Evolutionary conservation across 371 early-diverging fungal genomes (phyloP), one percentile per base, ranked within the genome.

Genomic region (Capillidium rhysosporum): DNA sequence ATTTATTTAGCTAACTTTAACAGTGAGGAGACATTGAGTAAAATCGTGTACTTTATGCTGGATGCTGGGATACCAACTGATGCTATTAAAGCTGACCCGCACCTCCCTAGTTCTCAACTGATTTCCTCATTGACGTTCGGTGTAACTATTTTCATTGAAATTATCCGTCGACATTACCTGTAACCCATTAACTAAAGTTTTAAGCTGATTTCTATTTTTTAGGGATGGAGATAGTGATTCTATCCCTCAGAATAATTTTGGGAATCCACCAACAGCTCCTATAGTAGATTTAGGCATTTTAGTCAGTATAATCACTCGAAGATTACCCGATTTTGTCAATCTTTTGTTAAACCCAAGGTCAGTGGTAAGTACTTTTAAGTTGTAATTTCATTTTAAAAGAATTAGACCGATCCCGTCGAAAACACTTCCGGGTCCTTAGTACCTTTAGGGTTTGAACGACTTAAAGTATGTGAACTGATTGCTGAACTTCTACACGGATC

Each of bases 381-480:
- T 23, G 4, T 40, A 23, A 7, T 31, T 41, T n/a, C 51, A n/a
- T 51, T 21, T 21, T 24, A 44, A 54, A 41, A 5, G 23, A 30
- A 21, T n/a, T 45, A 14, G 25, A 5, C 10, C 29, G 39, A 40
- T 16, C 45, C 39, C 41, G 38, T 10, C 26, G 12, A 72, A 76
- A 82, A 80, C 1, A 72, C 83, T 8, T 65, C 80, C 12, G 84
- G 85, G 10, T 67, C 69, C 43, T 69, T 74, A 31, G 67, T 63
- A 20, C 91, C 93, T 4, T 71, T 95, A 34, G 96, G 96, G 4
- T 85, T 89, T 58, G 94, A 92, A 64, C 71, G 94, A 3, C 70
- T 95, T 44, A 84, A 86, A 59, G 83, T 88, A 8, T 91, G 92
- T 62, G 96, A 95, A 67, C 75, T 95, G 52, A 87, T 92, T 74